phyloP scores from a whole-genome alignment of 2,329 filamentous ascomycete species.

The Cercospora brassicicola region DNA sequence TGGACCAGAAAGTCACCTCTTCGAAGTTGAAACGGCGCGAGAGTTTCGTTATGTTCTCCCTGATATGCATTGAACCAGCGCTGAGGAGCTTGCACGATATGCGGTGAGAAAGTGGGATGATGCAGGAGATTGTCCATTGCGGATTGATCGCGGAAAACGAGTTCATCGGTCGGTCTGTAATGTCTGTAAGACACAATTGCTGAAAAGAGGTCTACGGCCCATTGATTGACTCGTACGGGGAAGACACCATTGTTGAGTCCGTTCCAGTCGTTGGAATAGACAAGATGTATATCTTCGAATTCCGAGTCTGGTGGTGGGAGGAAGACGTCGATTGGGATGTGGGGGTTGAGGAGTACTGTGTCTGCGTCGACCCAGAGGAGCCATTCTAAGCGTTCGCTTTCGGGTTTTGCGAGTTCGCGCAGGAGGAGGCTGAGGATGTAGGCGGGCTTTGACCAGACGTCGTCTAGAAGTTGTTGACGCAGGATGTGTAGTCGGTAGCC shows the following conservation, averaged over 20 bases:
- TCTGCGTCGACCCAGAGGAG: constrained; percentile 50
- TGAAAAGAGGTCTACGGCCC: constrained; percentile 44
- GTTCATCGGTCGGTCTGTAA: constrained; percentile 40
- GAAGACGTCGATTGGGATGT: constrained; percentile 45
- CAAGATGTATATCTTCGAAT: constrained; percentile 41
- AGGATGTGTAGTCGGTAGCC: constrained; percentile 47
- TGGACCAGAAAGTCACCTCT: constrained; percentile 48
- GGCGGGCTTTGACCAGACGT: constrained; percentile 49
- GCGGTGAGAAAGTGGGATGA: constrained; percentile 37
- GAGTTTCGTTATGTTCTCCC: constrained; percentile 42
- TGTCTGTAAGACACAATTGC: constrained; percentile 44
- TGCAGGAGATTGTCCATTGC: constrained; percentile 45
- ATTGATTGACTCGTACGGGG: constrained; percentile 43
- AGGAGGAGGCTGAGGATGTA: constrained; percentile 47
- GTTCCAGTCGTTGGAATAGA: constrained; percentile 45
- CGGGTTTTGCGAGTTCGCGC: constrained; percentile 42
- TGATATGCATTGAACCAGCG: constrained; percentile 50
- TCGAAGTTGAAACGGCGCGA: constrained; percentile 41
- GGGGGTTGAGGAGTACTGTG: constrained; percentile 47
- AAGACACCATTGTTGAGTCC: constrained; percentile 50
- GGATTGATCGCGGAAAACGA: constrained; percentile 45
- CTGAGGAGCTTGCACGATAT: constrained; percentile 43
- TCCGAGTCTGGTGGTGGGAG: constrained; percentile 39
- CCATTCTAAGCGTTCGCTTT: constrained; percentile 45
- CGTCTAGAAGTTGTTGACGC: constrained; percentile 45